Evolutionary conservation across 1,284 basidiomycete genomes (phyloP), one percentile per base, ranked within the genome.

Genomic region (Malassezia vespertilionis): DNA sequence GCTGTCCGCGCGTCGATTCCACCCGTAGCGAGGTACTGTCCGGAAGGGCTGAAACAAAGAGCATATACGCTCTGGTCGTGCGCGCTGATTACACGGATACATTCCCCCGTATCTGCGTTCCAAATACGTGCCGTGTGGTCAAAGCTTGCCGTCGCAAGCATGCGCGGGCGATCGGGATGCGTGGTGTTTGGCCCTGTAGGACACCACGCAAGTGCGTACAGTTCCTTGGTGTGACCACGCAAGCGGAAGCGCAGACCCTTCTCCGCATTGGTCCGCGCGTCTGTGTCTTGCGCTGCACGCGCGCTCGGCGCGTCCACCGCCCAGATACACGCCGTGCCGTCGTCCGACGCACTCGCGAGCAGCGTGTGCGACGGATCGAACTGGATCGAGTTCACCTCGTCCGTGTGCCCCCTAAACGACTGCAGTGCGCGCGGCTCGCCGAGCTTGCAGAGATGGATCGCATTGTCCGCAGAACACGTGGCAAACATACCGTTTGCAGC

Each of bases 381-480:
- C 18, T 61, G 61, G 34, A 71, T 61, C 7, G 65, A 57, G 36
- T 71, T 71, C 40, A 71, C 66, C 49, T 71, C 68, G 49, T 71
- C 68, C 5, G 57, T 54, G 43, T 71, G 68, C 14, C 66, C 61
- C 36, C 53, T 46, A 46, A 67, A 56, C 20, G 61, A 58, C 46
- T 58, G 56, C 46, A 71, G 33, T 14, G 68, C 65, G 52, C 63
- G 64, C 14, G 54, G 49, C 44, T 67, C 65, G 26, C 68, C 68
- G 11, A 69, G 44, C 40, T 61, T 60, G 52, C 62, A 61, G 20
- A 71, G 26, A 27, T 61, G 56, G 52, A 71, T 58, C 44, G 56
- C 60, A 55, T 68, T 65, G 48, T 71, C 68, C 23, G 64, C 66
- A 4, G 60, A 64, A 47, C 63, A 62, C 15, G 68, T 58, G n/a